These are phyloP conservation scores for Schizosaccharomyces octosporus DNA, from an alignment of 805 yeast genomes.

Conservation along the genomic window DNA sequence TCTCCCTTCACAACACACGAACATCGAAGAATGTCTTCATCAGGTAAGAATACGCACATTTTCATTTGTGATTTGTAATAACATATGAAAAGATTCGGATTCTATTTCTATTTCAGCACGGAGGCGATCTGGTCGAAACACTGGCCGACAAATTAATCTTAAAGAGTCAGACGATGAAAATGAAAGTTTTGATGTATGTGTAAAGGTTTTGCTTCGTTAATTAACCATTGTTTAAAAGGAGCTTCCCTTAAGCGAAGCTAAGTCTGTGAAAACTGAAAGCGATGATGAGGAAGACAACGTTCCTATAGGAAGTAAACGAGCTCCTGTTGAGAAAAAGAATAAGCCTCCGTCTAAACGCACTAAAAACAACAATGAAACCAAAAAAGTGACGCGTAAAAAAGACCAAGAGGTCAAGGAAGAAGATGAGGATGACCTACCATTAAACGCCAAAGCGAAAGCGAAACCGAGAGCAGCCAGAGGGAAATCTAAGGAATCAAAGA, in stretches of 20 bases:
- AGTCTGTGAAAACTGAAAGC: background rate
- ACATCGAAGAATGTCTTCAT: background rate
- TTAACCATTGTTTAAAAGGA: background rate
- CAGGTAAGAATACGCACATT: background rate
- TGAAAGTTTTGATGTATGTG: background rate
- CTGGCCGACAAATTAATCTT: background rate
- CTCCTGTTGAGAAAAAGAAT: background rate
- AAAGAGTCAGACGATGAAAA: background rate
- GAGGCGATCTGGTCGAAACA: background rate
- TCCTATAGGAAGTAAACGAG: background rate
- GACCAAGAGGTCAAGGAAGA: background rate
- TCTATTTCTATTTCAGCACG: background rate
- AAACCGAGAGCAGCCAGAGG: no score
- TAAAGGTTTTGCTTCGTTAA: background rate
- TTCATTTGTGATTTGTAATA: background rate
- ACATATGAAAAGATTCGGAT: background rate
- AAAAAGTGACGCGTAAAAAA: background rate
- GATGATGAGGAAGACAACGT: background rate
- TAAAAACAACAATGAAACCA: background rate
- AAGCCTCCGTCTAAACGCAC: background rate
- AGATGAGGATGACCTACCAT: background rate
- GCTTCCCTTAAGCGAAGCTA: background rate
- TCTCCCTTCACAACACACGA: background rate
- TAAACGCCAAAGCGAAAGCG: no score
- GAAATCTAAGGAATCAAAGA: no score